Percentiles rank a stretch among this genome's conserved stretches.
phyloP scores from a whole-genome alignment of 2,329 filamentous ascomycete genomes.

The Fusarium sp. region DNA sequence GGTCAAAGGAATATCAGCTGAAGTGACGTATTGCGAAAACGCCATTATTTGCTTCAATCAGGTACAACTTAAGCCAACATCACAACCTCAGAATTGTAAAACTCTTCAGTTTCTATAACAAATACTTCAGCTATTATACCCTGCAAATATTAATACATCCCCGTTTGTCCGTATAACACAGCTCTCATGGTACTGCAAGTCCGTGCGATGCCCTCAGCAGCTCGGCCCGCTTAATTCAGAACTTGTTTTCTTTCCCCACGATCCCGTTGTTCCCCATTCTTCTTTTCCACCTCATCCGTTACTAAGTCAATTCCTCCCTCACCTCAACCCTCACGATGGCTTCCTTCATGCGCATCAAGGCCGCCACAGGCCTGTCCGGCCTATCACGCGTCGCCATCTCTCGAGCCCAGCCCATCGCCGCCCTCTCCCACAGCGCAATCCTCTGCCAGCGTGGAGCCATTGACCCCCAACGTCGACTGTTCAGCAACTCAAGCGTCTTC shows the following conservation, averaged over 20 bases:
- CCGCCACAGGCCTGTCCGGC: slow-evolving; percentile 37
- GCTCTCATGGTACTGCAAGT: slow-evolving; percentile 23
- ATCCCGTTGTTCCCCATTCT: slow-evolving; percentile 1
- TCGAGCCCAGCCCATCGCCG: slow-evolving; percentile 26
- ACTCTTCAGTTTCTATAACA: background rate
- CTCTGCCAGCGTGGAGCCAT: slow-evolving; percentile 43
- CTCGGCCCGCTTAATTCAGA: slow-evolving; percentile 43
- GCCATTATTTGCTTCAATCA: background rate
- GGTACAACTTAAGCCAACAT: background rate
- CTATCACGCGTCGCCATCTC: slow-evolving; percentile 37
- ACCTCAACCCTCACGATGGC: slow-evolving; percentile 36
- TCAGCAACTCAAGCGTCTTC: slow-evolving; percentile 37
- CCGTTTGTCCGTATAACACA: slow-evolving; percentile 6
- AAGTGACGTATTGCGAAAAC: slow-evolving; percentile 15
- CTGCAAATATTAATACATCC: background rate
- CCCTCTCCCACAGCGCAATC: slow-evolving; percentile 39
- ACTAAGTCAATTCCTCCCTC: background rate
- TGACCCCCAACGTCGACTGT: slow-evolving; percentile 44
- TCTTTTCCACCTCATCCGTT: background rate
- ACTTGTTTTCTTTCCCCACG: slow-evolving; percentile 28
- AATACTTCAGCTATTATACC: background rate
- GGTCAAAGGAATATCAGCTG: background rate
- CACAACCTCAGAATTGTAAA: background rate
- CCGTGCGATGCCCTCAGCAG: slow-evolving; percentile 42
- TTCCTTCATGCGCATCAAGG: slow-evolving; percentile 43